Evolutionary conservation across 352 stramenopile genomes (phyloP), one percentile per base, ranked within the genome.

Genomic region (Phytophthora fragariaefolia): DNA sequence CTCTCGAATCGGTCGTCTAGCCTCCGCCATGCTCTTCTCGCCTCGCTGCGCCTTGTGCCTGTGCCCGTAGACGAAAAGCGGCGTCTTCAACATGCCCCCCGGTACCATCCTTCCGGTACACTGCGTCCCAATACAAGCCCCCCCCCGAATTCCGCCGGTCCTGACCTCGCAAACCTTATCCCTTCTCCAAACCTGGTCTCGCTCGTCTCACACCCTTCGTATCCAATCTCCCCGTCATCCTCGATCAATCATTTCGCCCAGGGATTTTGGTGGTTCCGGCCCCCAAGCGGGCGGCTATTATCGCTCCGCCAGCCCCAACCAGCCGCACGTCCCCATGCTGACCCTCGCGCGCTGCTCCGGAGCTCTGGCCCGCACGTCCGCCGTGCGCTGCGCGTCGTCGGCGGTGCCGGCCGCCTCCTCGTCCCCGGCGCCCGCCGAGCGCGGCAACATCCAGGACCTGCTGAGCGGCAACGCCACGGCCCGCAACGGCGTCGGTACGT

Each of bases 401-500:
- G 71, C 26, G 22, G 43, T 61, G 7, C 46, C 69, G 3, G 22
- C 49, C 42, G 62, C 77, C 0, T 66, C 63, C 7, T 69, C 67
- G 23, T 57, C 76, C 22, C 49, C 69, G 20, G 22, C 69, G 22
- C 59, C 75, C 22, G 65, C 78, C 20, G 72, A 92, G 56, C 83
- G 82, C 45, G 83, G 81, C 62, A 90, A 80, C 69, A 77, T 95
- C 53, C 79, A 80, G 71, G 85, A 95, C 24, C 76, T 95, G 32
- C 52, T 95, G 32, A 71, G 57, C 1, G 82, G 83, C 57, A 91
- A 92, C 53, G 75, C 74, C 46, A 85, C 82, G 13, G 85, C 87
- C 7, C 85, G 85, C 40, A 91, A 93, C 63, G 85, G 83, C 73
- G 83, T 91, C 45, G 87, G 87, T 93, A 83, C 58, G 87, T 8